Conservation (phyloP, 768 basidiomycete genomes). For the Mycena vitilis region DNA sequence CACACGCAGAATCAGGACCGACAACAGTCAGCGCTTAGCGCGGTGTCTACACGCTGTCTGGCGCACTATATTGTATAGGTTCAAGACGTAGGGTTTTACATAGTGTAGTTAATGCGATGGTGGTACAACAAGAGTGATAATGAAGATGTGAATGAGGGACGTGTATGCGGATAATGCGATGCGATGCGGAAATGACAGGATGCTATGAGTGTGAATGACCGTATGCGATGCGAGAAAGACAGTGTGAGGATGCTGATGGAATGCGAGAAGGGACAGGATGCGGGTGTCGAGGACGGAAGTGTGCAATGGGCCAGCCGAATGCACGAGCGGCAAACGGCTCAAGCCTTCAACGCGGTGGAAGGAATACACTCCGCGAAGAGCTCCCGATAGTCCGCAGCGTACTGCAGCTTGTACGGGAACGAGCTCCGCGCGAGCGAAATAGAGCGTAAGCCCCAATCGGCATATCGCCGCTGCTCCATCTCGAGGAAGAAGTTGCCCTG, state of each 20-base stretch:
- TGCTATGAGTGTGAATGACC: too few species aligned
- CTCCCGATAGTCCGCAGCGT: constrained; percentile 46
- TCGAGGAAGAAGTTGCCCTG: constrained; percentile 47
- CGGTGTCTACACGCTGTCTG: too few species aligned
- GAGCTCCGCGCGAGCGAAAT: constrained; percentile 49
- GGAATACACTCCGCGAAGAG: constrained; percentile 51
- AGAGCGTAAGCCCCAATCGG: constrained; percentile 47
- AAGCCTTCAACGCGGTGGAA: constrained; percentile 13
- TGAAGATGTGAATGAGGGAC: neutral
- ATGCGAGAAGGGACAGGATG: constrained; percentile 4
- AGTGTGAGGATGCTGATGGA: too few species aligned
- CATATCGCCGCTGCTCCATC: constrained; percentile 48
- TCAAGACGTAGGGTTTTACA: neutral
- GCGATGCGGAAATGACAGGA: neutral
- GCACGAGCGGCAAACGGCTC: neutral
- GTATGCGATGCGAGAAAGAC: neutral
- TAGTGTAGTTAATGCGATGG: too few species aligned
- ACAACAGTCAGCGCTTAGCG: too few species aligned
- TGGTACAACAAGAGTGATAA: neutral
- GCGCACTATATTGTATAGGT: neutral
- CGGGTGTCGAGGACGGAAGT: neutral
- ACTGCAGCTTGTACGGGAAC: constrained; percentile 45
- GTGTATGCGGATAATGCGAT: neutral
- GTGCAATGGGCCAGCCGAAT: neutral
- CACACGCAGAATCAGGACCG: too few species aligned